Conservation (phyloP, 2,329 filamentous ascomycete species). For the Colletotrichum abscissum region DNA sequence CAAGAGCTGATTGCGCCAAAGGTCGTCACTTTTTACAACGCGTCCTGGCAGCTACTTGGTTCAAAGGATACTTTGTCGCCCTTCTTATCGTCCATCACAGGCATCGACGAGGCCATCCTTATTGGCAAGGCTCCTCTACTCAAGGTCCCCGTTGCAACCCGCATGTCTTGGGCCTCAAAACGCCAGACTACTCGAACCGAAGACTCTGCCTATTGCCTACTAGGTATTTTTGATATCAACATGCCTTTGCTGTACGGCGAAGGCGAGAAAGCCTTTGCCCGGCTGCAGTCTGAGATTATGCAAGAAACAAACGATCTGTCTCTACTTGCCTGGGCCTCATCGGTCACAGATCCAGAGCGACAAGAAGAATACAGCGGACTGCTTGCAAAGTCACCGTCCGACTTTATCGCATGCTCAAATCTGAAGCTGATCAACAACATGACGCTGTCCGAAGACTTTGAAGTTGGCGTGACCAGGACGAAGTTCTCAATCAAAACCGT, state of each 20-base stretch:
- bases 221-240: slow-evolving; percentile 42
- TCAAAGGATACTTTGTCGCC: background rate
- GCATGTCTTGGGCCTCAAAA: slow-evolving; percentile 43
- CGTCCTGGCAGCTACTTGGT: background rate
- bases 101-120: background rate
- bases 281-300: slow-evolving; percentile 33
- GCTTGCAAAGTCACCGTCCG: background rate
- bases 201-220: slow-evolving; percentile 42
- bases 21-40: background rate
- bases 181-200: slow-evolving; percentile 38
- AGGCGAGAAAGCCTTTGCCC: slow-evolving; percentile 38
- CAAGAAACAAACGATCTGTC: slow-evolving; percentile 11
- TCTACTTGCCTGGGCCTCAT: slow-evolving; percentile 14
- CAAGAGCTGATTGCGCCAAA: background rate
- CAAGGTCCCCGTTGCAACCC: slow-evolving; percentile 36
- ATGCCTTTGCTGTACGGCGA: slow-evolving; percentile 44
- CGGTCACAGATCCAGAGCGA: background rate
- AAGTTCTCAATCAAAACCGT: background rate
- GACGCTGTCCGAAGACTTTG: background rate
- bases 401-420: background rate
- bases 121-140: background rate
- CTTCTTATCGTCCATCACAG: background rate
- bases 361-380: background rate
- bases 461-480: background rate
- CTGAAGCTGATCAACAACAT: background rate